phyloP scores from a whole-genome alignment of 306 rosid species.

The Fragaria iinumae region DNA sequence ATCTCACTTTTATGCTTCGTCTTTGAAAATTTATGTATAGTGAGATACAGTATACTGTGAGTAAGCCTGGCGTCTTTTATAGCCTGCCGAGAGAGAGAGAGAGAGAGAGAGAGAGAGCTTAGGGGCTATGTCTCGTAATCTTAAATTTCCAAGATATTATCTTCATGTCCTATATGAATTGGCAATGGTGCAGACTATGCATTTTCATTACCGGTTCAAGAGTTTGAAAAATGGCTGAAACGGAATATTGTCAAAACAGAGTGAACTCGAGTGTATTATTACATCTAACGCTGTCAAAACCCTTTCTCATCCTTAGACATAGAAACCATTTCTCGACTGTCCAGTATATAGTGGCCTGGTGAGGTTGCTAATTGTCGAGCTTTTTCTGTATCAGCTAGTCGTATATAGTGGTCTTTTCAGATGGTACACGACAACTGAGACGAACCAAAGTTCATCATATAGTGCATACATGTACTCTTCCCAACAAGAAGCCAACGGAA shows the following conservation, averaged over 20 bases:
- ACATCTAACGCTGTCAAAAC: background rate
- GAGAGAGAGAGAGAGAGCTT: background rate
- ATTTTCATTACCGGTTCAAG: slow-evolving; percentile 1
- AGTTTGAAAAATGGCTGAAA: background rate
- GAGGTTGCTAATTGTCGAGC: too few relatives aligned
- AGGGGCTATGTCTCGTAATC: background rate
- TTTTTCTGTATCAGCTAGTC: background rate
- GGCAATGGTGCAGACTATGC: slow-evolving; percentile 1
- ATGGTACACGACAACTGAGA: background rate
- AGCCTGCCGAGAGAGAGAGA: slow-evolving; percentile 16
- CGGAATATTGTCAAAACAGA: background rate
- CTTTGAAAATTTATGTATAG: background rate
- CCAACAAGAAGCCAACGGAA: background rate
- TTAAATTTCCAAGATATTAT: slow-evolving; percentile 1
- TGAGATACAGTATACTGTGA: background rate
- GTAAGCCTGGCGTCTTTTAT: slow-evolving; percentile 4
- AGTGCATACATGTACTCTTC: background rate
- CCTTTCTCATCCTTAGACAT: background rate
- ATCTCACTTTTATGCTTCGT: slow-evolving; percentile 23
- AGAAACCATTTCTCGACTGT: too few relatives aligned
- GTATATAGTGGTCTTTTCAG: background rate
- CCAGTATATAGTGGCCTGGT: background rate
- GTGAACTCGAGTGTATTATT: background rate
- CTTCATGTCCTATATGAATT: slow-evolving; percentile 39
- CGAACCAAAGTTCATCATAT: background rate